Evolutionary conservation across 2,329 filamentous ascomycete genomes (phyloP), one percentile per base, ranked within the genome.

Genomic region (Fusarium sp.): DNA sequence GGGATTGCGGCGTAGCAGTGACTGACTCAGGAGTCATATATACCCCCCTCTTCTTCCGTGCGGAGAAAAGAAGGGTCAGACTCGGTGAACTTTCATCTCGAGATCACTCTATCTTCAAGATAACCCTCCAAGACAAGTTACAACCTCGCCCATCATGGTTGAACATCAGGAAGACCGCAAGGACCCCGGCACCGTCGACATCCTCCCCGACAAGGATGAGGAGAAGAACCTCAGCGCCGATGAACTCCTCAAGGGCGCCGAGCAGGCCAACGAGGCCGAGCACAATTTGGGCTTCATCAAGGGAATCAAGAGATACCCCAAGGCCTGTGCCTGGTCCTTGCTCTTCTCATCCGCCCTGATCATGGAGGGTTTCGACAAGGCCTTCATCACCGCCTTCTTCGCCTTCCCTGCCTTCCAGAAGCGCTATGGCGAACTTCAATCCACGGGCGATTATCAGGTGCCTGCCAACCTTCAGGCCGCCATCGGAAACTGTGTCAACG

Each of bases 381-480:
- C 77, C 64, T 78, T 86, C 11, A 77, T 86, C 58, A 80, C 78
- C 35, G 81, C 80, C n/a, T 82, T 86, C 68, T 85, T 81, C 62
- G 82, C 79, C 17, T 83, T 82, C 71, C 80, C 70, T 2, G 80
- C 72, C 67, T 85, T 80, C 69, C 77, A 79, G 56, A 76, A 73
- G 70, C 81, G 77, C 40, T 87, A 84, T 61, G 85, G 85, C 22
- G 69, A 77, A 4, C 69, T 74, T 1, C 71, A 77, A 20, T 46
- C 72, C 1, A 72, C 83, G 35, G 84, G 82, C 16, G 77, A 78
- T 4, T 87, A 87, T 66, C 78, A 87, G 70, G 78, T 89, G 33
- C 83, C 84, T 2, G 84, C 85, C 1, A 77, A 82, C 4, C 87
- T 87, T 85, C 87, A 88, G 77, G 82, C 85, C 1, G 86, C 83